Percentiles rank a stretch among this genome's conserved stretches.
These are phyloP conservation scores for Microthlaspi erraticum DNA, from an alignment of 345 rosid species.

Conservation along the genomic window DNA sequence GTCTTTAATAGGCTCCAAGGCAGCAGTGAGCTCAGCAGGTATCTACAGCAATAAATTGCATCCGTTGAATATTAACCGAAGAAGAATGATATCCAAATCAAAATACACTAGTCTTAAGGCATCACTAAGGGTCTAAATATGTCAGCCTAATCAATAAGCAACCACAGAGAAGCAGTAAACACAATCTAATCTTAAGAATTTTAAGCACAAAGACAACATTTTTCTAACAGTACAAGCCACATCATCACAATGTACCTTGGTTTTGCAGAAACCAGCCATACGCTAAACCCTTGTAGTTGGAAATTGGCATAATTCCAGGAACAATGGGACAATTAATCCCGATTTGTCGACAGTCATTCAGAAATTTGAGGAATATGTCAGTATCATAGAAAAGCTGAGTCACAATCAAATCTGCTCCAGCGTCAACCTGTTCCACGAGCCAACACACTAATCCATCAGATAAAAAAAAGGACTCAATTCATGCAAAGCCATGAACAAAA, in stretches of 20 bases:
- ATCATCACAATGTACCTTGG: conserved; percentile 58
- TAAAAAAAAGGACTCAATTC: not conserved
- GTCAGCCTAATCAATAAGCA: conserved; percentile 9
- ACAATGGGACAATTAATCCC: conserved; percentile 90
- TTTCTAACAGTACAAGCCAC: not conserved
- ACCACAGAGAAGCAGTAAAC: conserved; percentile 1
- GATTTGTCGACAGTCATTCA: conserved; percentile 89
- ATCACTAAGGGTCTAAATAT: conserved; percentile 17
- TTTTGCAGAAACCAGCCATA: conserved; percentile 97
- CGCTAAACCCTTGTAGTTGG: conserved; percentile 93
- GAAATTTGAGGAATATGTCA: conserved; percentile 87
- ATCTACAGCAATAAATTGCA: conserved; percentile 52
- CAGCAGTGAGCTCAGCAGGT: conserved; percentile 82
- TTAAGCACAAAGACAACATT: conserved; percentile 11
- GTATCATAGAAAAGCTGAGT: conserved; percentile 94
- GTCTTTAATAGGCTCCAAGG: conserved; percentile 95
- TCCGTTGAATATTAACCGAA: not conserved
- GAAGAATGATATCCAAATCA: not conserved
- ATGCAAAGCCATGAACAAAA: not conserved
- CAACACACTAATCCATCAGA: conserved; percentile 26
- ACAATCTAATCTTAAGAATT: not conserved
- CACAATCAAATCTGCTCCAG: conserved; percentile 91
- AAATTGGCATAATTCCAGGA: conserved; percentile 97
- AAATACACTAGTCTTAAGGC: not conserved
- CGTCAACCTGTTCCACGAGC: conserved; percentile 70